Conservation (phyloP, 768 basidiomycete genomes). For the Mycena sanguinolenta region DNA sequence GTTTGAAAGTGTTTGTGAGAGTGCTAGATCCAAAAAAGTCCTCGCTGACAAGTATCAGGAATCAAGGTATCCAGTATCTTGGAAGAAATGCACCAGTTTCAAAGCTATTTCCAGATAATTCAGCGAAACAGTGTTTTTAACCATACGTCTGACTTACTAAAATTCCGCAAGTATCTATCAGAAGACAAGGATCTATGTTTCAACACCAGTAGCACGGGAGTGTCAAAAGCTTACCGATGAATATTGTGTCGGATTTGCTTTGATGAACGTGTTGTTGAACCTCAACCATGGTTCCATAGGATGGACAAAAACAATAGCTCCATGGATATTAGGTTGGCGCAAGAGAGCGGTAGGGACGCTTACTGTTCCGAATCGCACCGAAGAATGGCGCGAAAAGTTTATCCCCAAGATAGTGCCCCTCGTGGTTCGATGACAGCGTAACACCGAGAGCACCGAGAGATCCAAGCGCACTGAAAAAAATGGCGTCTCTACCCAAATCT, state of each 20-base stretch:
- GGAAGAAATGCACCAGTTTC: conserved; percentile 21
- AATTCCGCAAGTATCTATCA: conserved; percentile 25
- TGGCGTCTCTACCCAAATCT: not conserved
- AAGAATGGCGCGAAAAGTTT: conserved; percentile 16
- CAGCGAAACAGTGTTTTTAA: not conserved
- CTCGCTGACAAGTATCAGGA: conserved; percentile 7
- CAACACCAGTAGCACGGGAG: not conserved
- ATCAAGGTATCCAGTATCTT: not conserved
- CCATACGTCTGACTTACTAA: conserved; percentile 15
- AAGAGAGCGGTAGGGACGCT: not conserved
- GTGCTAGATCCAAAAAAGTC: conserved; percentile 24
- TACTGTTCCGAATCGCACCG: conserved; percentile 2
- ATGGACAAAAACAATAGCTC: conserved; percentile 28
- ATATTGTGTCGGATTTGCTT: conserved; percentile 28
- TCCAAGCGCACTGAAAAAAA: conserved; percentile 10
- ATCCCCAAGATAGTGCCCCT: conserved; percentile 31
- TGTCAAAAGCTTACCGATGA: conserved; percentile 9
- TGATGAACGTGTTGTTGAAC: conserved; percentile 14
- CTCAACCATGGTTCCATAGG: conserved; percentile 15
- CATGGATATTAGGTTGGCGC: not conserved
- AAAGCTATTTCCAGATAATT: conserved; percentile 16
- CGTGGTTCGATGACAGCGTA: conserved; percentile 29
- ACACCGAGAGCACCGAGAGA: conserved; percentile 26
- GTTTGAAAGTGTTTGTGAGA: conserved; percentile 26
- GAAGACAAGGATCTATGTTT: not conserved